Evolutionary conservation across 306 rosid genomes (phyloP).

Genomic region (Luffa aegyptiaca): DNA sequence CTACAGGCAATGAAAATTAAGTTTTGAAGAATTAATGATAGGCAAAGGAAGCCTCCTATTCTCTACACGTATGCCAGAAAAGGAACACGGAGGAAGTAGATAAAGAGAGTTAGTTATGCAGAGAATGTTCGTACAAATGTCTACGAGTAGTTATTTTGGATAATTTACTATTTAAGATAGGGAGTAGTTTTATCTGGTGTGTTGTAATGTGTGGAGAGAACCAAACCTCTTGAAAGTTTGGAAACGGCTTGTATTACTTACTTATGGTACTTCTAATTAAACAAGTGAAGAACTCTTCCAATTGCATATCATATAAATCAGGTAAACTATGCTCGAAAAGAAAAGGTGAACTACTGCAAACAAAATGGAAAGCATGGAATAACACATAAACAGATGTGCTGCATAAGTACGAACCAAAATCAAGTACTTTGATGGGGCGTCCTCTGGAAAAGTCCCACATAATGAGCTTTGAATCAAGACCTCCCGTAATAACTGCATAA

Average conservation of each 20-base stretch:
- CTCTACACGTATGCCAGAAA: not conserved
- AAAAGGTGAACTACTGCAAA: not conserved
- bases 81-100: too few species aligned
- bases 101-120: too few species aligned
- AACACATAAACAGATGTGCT: not conserved
- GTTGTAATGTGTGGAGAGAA: too few species aligned
- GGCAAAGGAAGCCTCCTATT: not conserved
- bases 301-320: not conserved
- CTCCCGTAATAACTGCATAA: conserved; percentile 75
- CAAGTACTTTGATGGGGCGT: conserved; percentile 48
- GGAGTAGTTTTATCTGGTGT: not conserved
- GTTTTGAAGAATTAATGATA: not conserved
- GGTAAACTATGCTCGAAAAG: not conserved
- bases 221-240: too few species aligned
- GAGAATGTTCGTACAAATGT: not conserved
- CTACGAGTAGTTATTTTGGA: not conserved
- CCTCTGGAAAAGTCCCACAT: conserved; percentile 95
- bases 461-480: conserved; percentile 78
- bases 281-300: too few species aligned
- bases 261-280: too few species aligned
- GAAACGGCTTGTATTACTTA: too few species aligned
- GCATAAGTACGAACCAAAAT: conserved; percentile 39
- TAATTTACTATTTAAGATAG: not conserved
- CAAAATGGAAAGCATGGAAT: not conserved
- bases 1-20: not conserved